Evolutionary conservation across 768 basidiomycete species (phyloP).

Genomic region (Mycena galopus): DNA sequence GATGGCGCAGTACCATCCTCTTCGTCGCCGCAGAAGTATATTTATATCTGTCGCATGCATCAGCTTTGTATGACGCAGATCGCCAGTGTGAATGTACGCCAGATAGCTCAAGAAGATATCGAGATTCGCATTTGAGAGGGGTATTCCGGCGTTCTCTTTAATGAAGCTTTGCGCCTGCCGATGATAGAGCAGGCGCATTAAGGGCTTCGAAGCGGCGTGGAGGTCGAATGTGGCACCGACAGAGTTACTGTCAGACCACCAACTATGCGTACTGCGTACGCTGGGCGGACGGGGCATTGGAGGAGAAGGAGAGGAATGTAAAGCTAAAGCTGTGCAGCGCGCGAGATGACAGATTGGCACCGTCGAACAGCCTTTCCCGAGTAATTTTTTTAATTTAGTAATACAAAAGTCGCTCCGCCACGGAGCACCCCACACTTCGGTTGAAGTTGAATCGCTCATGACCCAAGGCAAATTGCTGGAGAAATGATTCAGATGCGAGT

Average conservation of each 20-base stretch:
- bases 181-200: constrained; percentile 8
- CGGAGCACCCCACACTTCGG: too few relatives aligned
- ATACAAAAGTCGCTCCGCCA: too few relatives aligned
- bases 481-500: too few relatives aligned
- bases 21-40: constrained; percentile 1
- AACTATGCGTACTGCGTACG: constrained; percentile 5
- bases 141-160: constrained; percentile 7
- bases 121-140: constrained; percentile 4
- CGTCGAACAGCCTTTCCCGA: too few relatives aligned
- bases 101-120: constrained; percentile 6
- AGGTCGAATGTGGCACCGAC: constrained; percentile 4
- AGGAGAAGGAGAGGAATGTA: neutral
- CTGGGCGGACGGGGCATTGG: constrained; percentile 6
- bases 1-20: constrained; percentile 7
- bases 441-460: too few relatives aligned
- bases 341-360: neutral
- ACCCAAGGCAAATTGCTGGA: too few relatives aligned
- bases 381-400: too few relatives aligned
- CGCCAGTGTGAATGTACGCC: constrained; percentile 7
- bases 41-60: constrained; percentile 10
- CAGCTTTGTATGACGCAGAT: constrained; percentile 1
- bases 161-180: constrained; percentile 8
- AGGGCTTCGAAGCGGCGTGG: constrained; percentile 8
- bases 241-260: constrained; percentile 1
- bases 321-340: neutral